These are phyloP conservation scores for Beauveria varroae DNA, from an alignment of 2,329 filamentous ascomycete genomes.

Conservation along the genomic window DNA sequence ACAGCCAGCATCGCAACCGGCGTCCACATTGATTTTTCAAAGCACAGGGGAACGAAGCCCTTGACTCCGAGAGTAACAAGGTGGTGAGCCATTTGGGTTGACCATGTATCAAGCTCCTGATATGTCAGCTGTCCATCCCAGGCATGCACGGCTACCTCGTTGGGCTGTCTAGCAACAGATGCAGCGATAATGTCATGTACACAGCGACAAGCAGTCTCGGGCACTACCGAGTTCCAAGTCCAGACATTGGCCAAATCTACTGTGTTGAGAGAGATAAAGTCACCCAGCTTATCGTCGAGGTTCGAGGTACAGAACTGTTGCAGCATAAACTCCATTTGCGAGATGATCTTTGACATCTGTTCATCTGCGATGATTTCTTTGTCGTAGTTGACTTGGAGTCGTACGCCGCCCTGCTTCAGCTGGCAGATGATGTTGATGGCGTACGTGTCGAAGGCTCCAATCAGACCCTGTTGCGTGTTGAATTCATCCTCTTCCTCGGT, in stretches of 20 bases:
- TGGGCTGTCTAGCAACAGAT: background rate
- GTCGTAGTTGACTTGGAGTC: conserved; percentile 13
- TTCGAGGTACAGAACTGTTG: conserved; percentile 9
- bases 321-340: conserved; percentile 12
- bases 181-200: background rate
- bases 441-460: conserved; percentile 15
- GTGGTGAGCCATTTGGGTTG: conserved; percentile 3
- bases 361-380: conserved; percentile 2
- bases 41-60: background rate
- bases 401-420: conserved; percentile 11
- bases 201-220: background rate
- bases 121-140: conserved; percentile 14
- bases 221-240: conserved; percentile 10
- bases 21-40: conserved; percentile 1
- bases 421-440: conserved; percentile 13
- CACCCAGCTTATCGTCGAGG: background rate
- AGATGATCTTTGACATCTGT: conserved; percentile 10
- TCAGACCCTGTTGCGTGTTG: background rate
- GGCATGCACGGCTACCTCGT: background rate
- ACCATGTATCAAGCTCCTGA: conserved; percentile 10
- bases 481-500: background rate
- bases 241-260: conserved; percentile 5
- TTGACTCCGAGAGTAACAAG: background rate
- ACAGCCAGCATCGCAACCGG: conserved; percentile 3
- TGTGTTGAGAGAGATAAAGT: background rate